phyloP scores from a whole-genome alignment of 192 early-diverging fungal species.

The Allomyces arbusculus region DNA sequence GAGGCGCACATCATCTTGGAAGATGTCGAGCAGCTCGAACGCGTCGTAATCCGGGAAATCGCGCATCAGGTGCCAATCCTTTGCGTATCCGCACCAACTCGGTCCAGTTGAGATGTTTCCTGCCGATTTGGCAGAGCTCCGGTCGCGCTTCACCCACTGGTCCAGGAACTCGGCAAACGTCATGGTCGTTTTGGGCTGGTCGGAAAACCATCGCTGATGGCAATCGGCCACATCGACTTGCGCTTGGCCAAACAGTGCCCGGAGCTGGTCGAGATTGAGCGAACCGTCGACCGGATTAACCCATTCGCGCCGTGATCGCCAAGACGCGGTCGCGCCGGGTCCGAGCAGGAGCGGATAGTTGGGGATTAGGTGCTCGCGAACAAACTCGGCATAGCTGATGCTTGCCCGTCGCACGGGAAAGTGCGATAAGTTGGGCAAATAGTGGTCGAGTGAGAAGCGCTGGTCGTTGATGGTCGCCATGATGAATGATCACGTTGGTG shows the following conservation, averaged over 20 bases:
- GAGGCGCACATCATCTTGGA: slow-evolving; percentile 12
- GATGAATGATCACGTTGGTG: too few species aligned
- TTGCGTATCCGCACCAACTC: slow-evolving; percentile 23
- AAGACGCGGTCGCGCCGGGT: slow-evolving; percentile 17
- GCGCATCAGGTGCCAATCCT: slow-evolving; percentile 49
- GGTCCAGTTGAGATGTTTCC: too few species aligned
- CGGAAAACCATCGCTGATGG: slow-evolving; percentile 29
- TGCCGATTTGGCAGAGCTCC: neutral
- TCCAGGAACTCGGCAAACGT: slow-evolving; percentile 28
- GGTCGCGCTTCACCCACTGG: slow-evolving; percentile 14
- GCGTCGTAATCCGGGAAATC: slow-evolving; percentile 15
- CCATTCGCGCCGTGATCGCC: slow-evolving; percentile 39
- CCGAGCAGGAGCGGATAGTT: slow-evolving; percentile 32
- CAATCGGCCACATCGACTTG: slow-evolving; percentile 42
- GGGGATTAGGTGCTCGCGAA: slow-evolving; percentile 15
- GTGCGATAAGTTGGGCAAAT: too few species aligned
- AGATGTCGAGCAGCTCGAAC: slow-evolving; percentile 24
- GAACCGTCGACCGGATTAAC: slow-evolving; percentile 8
- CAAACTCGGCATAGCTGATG: slow-evolving; percentile 14
- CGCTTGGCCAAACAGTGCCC: slow-evolving; percentile 13
- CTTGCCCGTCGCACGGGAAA: too few species aligned
- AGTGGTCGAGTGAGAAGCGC: too few species aligned
- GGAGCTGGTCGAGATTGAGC: slow-evolving; percentile 21
- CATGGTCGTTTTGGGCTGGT: slow-evolving; percentile 38
- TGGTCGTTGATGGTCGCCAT: too few species aligned